Conservation (phyloP, 257 asterid genomes). For the Fraxinus pennsylvanica region DNA sequence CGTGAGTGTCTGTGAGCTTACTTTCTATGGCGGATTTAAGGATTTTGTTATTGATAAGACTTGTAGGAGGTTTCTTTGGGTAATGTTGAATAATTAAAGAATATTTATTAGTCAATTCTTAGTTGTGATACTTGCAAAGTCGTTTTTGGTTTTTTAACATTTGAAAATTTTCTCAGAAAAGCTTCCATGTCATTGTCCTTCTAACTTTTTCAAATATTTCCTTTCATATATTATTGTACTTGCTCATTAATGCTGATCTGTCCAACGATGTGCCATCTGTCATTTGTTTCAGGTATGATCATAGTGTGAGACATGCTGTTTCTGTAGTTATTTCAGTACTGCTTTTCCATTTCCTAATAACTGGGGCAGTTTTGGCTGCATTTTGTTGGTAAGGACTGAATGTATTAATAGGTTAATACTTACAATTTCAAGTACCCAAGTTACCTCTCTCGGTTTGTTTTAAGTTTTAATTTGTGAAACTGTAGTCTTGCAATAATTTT, state of each 20-base stretch:
- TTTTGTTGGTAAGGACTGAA: slow-evolving; percentile 71
- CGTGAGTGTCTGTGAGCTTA: slow-evolving; percentile 35
- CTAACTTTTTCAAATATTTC: not conserved
- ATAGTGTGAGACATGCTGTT: slow-evolving; percentile 86
- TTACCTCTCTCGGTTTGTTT: not conserved
- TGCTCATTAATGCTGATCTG: slow-evolving; percentile 22
- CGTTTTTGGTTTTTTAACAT: not conserved
- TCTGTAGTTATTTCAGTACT: slow-evolving; percentile 79
- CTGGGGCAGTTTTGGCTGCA: slow-evolving; percentile 91
- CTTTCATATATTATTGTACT: not conserved
- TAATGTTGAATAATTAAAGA: not conserved
- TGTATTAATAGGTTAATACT: not conserved
- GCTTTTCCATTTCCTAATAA: slow-evolving; percentile 73
- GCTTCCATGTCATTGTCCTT: not conserved
- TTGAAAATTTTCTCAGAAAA: not conserved
- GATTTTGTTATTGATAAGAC: not conserved
- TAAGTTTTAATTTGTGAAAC: slow-evolving; percentile 9
- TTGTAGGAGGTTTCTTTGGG: not conserved
- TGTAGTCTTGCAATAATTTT: not conserved
- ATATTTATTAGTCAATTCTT: not conserved
- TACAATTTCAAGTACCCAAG: slow-evolving; percentile 11
- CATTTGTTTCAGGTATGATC: slow-evolving; percentile 80
- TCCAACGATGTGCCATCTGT: slow-evolving; percentile 21
- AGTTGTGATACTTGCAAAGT: not conserved
- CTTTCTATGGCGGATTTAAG: not conserved